These are phyloP conservation scores for Babesia caballi DNA, from an alignment of 169 alveolate genomes.

Conservation along the genomic window DNA sequence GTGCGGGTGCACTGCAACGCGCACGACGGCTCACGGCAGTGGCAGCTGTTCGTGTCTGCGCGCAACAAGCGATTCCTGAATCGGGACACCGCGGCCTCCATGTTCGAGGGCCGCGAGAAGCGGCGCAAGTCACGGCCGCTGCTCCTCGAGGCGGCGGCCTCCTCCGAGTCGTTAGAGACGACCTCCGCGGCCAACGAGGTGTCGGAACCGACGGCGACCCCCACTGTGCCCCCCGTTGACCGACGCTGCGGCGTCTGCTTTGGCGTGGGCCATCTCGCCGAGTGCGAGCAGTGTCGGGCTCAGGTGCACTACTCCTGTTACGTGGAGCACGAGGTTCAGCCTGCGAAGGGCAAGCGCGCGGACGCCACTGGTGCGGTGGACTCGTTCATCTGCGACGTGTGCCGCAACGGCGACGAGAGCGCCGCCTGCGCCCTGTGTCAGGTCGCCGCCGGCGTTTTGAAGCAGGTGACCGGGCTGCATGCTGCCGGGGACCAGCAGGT, in stretches of 20 bases:
- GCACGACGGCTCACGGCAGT: conserved; percentile 20
- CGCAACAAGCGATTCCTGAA: conserved; percentile 36
- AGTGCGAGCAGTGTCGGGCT: conserved; percentile 4
- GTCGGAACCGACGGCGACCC: neutral
- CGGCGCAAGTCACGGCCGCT: neutral
- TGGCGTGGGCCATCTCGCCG: neutral
- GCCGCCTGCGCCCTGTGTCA: conserved; percentile 35
- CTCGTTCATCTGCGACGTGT: neutral
- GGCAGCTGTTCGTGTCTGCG: conserved; percentile 9
- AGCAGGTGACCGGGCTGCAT: conserved; percentile 1
- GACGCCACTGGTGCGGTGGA: neutral
- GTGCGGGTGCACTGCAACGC: conserved; percentile 26
- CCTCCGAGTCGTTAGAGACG: conserved; percentile 3
- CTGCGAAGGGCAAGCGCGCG: neutral
- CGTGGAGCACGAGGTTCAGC: conserved; percentile 1
- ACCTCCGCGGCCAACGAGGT: neutral
- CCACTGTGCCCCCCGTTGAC: neutral
- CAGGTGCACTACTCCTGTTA: conserved; percentile 31
- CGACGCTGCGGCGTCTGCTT: conserved; percentile 41
- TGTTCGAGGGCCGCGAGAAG: conserved; percentile 40
- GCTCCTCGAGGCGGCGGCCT: neutral
- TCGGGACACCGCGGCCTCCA: conserved; percentile 23
- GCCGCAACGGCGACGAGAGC: conserved; percentile 22
- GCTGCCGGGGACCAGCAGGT: neutral
- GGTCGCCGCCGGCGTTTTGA: conserved; percentile 5